These are phyloP conservation scores for Inonotus obliquus DNA, from an alignment of 1,284 basidiomycete genomes.

Conservation along the genomic window DNA sequence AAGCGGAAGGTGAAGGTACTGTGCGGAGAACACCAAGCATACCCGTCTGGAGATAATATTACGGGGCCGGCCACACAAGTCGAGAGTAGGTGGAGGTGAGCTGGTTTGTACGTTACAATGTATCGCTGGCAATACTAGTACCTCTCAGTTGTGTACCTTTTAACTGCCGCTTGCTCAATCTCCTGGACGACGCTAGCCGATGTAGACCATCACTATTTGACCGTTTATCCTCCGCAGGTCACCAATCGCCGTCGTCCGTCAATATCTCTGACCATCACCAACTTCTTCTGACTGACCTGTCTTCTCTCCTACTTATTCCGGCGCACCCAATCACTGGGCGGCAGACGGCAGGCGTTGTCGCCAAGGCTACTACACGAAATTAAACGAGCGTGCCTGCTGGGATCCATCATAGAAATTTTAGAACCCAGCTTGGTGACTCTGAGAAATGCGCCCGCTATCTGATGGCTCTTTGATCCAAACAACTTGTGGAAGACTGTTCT, in stretches of 20 bases:
- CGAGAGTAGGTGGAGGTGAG: neutral
- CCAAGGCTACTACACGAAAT: neutral
- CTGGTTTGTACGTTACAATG: neutral
- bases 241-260: neutral
- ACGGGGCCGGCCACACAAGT: neutral
- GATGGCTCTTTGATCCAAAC: neutral
- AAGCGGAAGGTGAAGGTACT: neutral
- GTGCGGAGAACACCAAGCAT: neutral
- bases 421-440: neutral
- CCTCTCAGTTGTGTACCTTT: neutral
- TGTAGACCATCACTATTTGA: neutral
- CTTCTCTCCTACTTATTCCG: neutral
- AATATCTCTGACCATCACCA: neutral
- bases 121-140: neutral
- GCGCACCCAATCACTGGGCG: neutral
- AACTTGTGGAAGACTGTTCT: neutral
- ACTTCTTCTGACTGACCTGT: neutral
- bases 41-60: neutral
- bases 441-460: neutral
- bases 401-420: neutral
- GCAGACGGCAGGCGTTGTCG: neutral
- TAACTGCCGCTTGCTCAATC: neutral
- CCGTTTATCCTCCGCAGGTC: neutral
- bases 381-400: neutral
- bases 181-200: conserved; percentile 4